phyloP scores from a whole-genome alignment of 2,329 filamentous ascomycete species.

The Metarhizium anisopliae region DNA sequence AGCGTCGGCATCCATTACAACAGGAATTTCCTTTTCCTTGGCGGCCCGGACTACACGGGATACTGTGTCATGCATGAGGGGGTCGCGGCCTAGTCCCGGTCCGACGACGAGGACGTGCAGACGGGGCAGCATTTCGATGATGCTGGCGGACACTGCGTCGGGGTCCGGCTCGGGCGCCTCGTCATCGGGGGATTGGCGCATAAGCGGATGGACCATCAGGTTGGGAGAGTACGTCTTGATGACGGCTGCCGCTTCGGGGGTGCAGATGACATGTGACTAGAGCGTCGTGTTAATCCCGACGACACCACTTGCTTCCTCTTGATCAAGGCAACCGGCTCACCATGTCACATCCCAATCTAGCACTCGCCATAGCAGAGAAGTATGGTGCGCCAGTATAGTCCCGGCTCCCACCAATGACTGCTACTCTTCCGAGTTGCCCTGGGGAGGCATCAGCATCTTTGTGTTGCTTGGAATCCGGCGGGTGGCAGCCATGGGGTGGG shows the following conservation, averaged over 20 bases:
- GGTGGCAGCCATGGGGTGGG: too few species aligned
- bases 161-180: constrained; percentile 41
- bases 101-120: constrained; percentile 91
- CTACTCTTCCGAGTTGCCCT: constrained; percentile 89
- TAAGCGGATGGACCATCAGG: constrained; percentile 94
- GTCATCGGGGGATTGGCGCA: constrained; percentile 57
- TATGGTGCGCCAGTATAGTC: constrained; percentile 97
- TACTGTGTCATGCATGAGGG: constrained; percentile 81
- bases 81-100: constrained; percentile 82
- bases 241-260: constrained; percentile 73
- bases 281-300: too few species aligned
- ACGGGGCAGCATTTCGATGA: constrained; percentile 74
- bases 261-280: constrained; percentile 91
- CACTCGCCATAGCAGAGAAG: constrained; percentile 96
- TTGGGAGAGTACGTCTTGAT: constrained; percentile 98
- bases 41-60: constrained; percentile 72
- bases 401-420: constrained; percentile 87
- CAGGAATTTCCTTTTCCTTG: constrained; percentile 58
- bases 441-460: neutral
- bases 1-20: constrained; percentile 89
- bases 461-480: constrained; percentile 7
- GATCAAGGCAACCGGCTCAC: constrained; percentile 33
- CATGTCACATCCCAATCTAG: constrained; percentile 83
- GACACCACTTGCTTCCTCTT: neutral
- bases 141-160: constrained; percentile 51